These are phyloP conservation scores for Corniculantispora saksenae DNA, from an alignment of 2,329 filamentous ascomycete genomes.

Conservation along the genomic window DNA sequence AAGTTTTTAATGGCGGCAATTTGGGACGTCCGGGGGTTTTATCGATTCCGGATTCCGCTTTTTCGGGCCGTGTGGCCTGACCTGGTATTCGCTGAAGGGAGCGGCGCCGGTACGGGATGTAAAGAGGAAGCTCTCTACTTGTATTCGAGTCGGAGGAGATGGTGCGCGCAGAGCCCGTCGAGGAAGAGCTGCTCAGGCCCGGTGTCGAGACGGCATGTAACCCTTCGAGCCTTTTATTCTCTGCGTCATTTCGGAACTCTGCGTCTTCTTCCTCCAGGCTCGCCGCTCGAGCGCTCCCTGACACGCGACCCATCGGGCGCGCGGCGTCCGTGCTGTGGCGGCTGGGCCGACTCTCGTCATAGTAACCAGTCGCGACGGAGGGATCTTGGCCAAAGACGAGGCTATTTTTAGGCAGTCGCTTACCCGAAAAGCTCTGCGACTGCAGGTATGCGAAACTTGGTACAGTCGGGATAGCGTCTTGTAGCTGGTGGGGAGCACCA, in stretches of 20 bases:
- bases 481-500: conserved; percentile 23
- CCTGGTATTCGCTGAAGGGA: conserved; percentile 13
- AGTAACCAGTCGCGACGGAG: not conserved
- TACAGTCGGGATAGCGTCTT: conserved; percentile 8
- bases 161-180: conserved; percentile 10
- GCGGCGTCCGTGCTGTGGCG: conserved; percentile 15
- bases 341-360: conserved; percentile 10
- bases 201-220: not conserved
- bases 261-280: conserved; percentile 1
- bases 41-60: not conserved
- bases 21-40: not conserved
- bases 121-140: not conserved
- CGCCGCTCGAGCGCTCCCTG: conserved; percentile 15
- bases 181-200: conserved; percentile 7
- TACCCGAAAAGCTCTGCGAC: not conserved
- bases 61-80: conserved; percentile 6
- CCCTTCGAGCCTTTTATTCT: not conserved
- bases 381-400: not conserved
- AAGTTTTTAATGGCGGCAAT: not conserved
- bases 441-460: conserved; percentile 7
- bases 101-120: conserved; percentile 11
- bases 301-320: conserved; percentile 14
- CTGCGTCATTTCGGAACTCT: conserved; percentile 4
- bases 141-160: not conserved
- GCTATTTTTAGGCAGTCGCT: not conserved